Evolutionary conservation across 73 alveolate genomes (phyloP).

Genomic region (Blepharisma stoltei): DNA sequence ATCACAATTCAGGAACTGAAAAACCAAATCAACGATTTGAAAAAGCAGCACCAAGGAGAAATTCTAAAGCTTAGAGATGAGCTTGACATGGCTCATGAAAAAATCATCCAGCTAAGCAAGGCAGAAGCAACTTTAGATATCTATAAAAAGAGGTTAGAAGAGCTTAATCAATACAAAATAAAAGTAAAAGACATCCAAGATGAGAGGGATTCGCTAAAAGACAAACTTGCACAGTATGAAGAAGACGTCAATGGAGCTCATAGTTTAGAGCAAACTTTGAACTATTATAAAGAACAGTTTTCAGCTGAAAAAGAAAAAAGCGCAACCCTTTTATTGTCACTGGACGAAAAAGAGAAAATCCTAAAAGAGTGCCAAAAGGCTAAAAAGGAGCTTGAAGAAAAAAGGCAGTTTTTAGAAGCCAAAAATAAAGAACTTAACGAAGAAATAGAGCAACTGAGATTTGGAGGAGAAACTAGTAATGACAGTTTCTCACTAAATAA

Average conservation of each 20-base stretch:
- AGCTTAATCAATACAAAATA: not conserved
- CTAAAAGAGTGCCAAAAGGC: not conserved
- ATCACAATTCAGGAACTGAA: not conserved
- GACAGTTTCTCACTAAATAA: not conserved
- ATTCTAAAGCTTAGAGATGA: conserved; percentile 9
- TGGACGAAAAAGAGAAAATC: conserved; percentile 8
- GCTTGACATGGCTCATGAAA: not conserved
- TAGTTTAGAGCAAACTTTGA: not conserved
- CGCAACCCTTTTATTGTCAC: not conserved
- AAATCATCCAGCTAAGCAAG: not conserved
- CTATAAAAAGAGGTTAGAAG: conserved; percentile 12
- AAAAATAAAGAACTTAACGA: not conserved
- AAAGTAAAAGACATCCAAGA: not conserved
- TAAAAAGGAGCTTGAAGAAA: not conserved
- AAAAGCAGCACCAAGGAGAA: conserved; percentile 6
- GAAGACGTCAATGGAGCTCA: not conserved
- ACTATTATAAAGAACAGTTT: conserved; percentile 14
- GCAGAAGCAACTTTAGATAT: conserved; percentile 2
- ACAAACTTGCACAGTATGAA: not conserved
- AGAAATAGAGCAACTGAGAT: not conserved
- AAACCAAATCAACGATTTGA: not conserved
- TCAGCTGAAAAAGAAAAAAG: conserved; percentile 4
- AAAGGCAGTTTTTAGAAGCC: not conserved
- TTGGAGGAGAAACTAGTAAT: not conserved
- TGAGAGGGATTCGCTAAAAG: not conserved